Percentiles rank a stretch among this genome's conserved stretches.
These are phyloP conservation scores for Silene uniflora DNA, from an alignment of 148 eudicot genomes.

Conservation along the genomic window DNA sequence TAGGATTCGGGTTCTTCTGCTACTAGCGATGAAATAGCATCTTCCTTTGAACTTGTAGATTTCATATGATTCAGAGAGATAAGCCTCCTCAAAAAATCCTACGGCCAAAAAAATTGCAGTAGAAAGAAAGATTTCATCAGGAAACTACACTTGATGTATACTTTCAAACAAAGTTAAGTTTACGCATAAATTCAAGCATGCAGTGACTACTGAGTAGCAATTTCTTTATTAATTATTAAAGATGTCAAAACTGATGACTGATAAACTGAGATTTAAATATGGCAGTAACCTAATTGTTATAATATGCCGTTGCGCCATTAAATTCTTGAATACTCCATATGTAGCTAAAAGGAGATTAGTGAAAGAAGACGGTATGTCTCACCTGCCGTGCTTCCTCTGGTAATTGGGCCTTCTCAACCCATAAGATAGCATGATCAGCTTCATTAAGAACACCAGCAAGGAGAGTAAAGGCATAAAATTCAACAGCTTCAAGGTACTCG, in stretches of 20 bases:
- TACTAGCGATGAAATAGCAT: slow-evolving; percentile 23
- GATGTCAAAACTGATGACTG: not conserved
- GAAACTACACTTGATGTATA: not conserved
- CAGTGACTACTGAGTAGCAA: not conserved
- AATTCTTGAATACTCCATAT: not conserved
- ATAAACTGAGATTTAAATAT: not conserved
- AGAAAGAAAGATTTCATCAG: not conserved
- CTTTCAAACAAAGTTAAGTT: not conserved
- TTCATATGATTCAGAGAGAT: slow-evolving; percentile 49
- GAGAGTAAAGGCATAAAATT: slow-evolving; percentile 64
- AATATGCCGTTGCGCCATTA: not conserved
- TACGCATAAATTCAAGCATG: not conserved
- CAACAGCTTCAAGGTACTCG: slow-evolving; percentile 73
- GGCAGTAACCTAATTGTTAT: not conserved
- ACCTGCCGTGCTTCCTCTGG: slow-evolving; percentile 86
- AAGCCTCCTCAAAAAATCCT: slow-evolving; percentile 79
- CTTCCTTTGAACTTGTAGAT: slow-evolving; percentile 38
- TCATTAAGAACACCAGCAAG: slow-evolving; percentile 42
- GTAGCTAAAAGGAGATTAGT: not conserved
- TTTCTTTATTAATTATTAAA: not conserved
- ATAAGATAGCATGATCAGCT: slow-evolving; percentile 50
- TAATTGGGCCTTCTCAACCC: slow-evolving; percentile 81
- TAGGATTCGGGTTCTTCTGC: slow-evolving; percentile 28
- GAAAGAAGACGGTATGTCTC: slow-evolving; percentile 10
- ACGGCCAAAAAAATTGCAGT: not conserved